Percentiles rank a stretch among this genome's conserved stretches.
These are phyloP conservation scores for Russula brevipes DNA, from an alignment of 768 basidiomycete genomes.

Conservation along the genomic window DNA sequence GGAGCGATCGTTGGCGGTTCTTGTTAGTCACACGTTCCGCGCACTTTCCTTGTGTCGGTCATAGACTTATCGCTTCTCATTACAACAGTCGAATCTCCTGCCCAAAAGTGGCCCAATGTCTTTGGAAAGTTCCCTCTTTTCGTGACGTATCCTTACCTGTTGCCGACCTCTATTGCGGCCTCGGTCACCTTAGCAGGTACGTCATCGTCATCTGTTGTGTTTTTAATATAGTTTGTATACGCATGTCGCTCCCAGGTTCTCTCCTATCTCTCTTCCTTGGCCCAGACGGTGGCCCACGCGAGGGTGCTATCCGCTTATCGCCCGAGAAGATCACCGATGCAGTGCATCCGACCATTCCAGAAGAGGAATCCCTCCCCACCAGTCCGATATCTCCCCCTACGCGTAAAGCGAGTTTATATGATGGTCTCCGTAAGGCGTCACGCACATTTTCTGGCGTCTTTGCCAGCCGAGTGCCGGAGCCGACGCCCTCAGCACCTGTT, in stretches of 20 bases:
- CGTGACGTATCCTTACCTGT: slow-evolving; percentile 78
- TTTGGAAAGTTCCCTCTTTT: slow-evolving; percentile 68
- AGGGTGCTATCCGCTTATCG: slow-evolving; percentile 77
- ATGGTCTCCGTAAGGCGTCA: slow-evolving; percentile 36
- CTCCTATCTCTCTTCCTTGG: slow-evolving; percentile 84
- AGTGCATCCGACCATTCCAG: slow-evolving; percentile 47
- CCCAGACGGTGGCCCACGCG: slow-evolving; percentile 83
- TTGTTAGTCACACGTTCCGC: slow-evolving; percentile 45
- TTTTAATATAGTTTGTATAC: not conserved
- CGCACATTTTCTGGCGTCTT: slow-evolving; percentile 56
- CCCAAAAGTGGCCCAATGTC: slow-evolving; percentile 74
- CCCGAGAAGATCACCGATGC: slow-evolving; percentile 59
- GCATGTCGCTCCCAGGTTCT: slow-evolving; percentile 49
- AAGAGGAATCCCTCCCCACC: slow-evolving; percentile 50
- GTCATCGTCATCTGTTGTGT: slow-evolving; percentile 26
- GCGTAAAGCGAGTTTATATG: slow-evolving; percentile 14
- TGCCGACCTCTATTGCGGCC: slow-evolving; percentile 79
- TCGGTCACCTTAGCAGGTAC: slow-evolving; percentile 67
- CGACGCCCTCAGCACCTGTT: slow-evolving; percentile 32
- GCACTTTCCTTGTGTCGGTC: not conserved
- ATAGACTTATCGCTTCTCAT: slow-evolving; percentile 22
- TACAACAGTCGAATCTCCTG: slow-evolving; percentile 69
- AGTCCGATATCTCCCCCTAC: slow-evolving; percentile 37
- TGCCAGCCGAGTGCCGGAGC: slow-evolving; percentile 45
- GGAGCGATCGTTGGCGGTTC: slow-evolving; percentile 83